Evolutionary conservation across 768 basidiomycete species (phyloP).

Genomic region (Collybiopsis confluens): DNA sequence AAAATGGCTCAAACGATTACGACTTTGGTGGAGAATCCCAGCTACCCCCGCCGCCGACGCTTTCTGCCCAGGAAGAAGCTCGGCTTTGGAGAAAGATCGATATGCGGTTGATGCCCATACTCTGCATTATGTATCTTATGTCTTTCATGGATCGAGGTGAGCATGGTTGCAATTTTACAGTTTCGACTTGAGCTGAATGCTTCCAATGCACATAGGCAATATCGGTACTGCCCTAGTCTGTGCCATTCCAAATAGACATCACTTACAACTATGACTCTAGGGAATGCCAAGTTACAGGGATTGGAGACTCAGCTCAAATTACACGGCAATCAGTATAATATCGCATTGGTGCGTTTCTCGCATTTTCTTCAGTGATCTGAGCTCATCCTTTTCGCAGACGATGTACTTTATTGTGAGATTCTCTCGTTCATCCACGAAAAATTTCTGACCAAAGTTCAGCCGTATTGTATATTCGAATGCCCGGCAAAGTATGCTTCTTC

Average conservation of each 20-base stretch:
- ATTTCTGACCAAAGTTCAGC: constrained; percentile 26
- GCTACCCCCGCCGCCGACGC: constrained; percentile 26
- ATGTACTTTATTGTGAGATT: constrained; percentile 55
- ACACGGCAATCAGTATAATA: constrained; percentile 58
- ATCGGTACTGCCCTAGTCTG: constrained; percentile 36
- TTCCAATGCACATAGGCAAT: constrained; percentile 37
- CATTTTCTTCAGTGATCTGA: background rate
- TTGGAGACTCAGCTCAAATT: constrained; percentile 51
- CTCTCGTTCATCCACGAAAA: background rate
- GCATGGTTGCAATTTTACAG: constrained; percentile 7
- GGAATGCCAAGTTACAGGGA: constrained; percentile 67
- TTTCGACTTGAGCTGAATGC: background rate
- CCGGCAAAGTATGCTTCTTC: constrained; percentile 53
- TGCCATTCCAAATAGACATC: background rate
- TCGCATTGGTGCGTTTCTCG: constrained; percentile 46
- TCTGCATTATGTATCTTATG: constrained; percentile 56
- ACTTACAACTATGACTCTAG: constrained; percentile 22
- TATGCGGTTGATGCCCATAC: constrained; percentile 50
- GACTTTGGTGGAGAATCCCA: constrained; percentile 5
- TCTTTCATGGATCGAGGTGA: constrained; percentile 62
- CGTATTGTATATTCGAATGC: constrained; percentile 62
- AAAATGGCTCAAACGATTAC: background rate
- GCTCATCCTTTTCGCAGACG: background rate
- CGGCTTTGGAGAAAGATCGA: constrained; percentile 59
- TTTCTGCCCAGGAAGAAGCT: constrained; percentile 47